Base-by-base conservation (phyloP, 495 filamentous ascomycete species). In the Emericellopsis terricola region DNA sequence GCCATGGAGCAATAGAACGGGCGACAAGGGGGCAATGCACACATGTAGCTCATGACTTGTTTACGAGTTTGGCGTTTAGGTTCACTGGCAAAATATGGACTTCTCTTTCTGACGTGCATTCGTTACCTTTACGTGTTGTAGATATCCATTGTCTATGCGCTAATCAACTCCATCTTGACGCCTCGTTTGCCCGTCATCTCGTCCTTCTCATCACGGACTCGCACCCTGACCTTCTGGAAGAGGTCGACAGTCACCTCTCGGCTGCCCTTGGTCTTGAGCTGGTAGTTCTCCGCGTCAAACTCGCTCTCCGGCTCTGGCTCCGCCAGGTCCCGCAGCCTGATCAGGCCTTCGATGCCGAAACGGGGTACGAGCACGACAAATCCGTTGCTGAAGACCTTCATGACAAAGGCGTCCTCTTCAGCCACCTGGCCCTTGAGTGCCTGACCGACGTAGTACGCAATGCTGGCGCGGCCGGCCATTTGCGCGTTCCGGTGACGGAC, bases 361-460 rank as follows among this genome's bases (percentile, higher is more conserved):
- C 83, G 59, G 2, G 89, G 89, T 27, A 96, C 86, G 43, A 96
- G 84, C 3, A 94, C 86, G 3, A 94, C 87, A 39, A 92, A 84
- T 3, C 89, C 89, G 53, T 97, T 97, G 44, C 80, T 81, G 48
- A 97, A 94, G 14, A 97, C 78, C 52, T 80, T 81, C 78, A 97
- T 93, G 15, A 94, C 73, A 49, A 91, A 96, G 3, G 81, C 89
- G 34, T 94, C 85, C 53, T 93, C 86, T 35, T 78, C 73, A 10
- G 80, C 52, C 8, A 83, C 71, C 26, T 76, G 72, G 10, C 83
- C 82, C 55, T 89, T 89, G 21, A 96, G 71, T 2, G 86, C 82
- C 55, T 96, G 89, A 0, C 89, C 89, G 6, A 97, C 89, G 50
- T 96, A 96, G 55, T 94, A 97, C 43, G 93, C 84, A 38, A 96